These are phyloP conservation scores for Cystobasidium slooffiae DNA, from an alignment of 1,284 basidiomycete species.

Conservation along the genomic window DNA sequence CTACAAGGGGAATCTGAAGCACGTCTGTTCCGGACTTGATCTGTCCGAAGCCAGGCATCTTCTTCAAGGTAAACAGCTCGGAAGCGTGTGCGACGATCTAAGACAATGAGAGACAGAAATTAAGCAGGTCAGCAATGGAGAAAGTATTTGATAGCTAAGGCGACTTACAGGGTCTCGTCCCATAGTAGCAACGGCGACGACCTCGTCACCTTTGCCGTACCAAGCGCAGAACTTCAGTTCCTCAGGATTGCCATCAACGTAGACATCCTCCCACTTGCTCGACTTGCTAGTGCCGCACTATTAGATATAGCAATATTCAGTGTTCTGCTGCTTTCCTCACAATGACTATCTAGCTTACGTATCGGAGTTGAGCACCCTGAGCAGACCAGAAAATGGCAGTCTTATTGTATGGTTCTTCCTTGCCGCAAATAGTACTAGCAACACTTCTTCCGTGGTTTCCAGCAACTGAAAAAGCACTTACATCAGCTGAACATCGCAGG, in stretches of 20 bases:
- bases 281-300: constrained; percentile 42
- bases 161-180: constrained; percentile 28
- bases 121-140: constrained; percentile 73
- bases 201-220: constrained; percentile 75
- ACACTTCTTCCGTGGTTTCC: constrained; percentile 80
- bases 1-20: constrained; percentile 32
- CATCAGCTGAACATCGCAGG: neutral
- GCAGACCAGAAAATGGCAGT: constrained; percentile 79
- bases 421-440: constrained; percentile 73
- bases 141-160: neutral
- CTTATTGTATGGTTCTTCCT: constrained; percentile 67
- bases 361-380: constrained; percentile 78
- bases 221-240: constrained; percentile 89
- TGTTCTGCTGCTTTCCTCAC: neutral
- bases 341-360: constrained; percentile 64
- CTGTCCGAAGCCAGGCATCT: constrained; percentile 80
- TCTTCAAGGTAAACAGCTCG: constrained; percentile 75
- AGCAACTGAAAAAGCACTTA: constrained; percentile 18
- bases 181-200: constrained; percentile 78
- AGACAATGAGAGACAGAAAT: neutral
- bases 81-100: constrained; percentile 76
- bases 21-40: constrained; percentile 64
- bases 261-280: constrained; percentile 65
- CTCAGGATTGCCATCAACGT: constrained; percentile 74
- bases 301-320: neutral